phyloP scores from a whole-genome alignment of 139 green algal species.

The Chlorella vulgaris region DNA sequence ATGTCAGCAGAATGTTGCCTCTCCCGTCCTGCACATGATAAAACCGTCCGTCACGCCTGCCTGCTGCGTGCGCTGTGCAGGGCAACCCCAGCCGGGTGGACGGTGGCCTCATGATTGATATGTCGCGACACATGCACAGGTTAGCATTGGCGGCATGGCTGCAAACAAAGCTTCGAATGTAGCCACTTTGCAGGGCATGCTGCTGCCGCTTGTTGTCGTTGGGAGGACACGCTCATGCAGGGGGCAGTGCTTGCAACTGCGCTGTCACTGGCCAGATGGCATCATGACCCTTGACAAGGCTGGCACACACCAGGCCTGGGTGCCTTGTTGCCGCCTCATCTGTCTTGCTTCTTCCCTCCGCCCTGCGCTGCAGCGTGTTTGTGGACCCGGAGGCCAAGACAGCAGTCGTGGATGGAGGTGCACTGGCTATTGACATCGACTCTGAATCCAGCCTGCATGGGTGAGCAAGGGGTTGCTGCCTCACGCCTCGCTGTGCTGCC shows the following conservation, averaged over 20 bases:
- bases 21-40: no score
- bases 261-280: no score
- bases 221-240: no score
- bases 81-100: constrained; percentile 22
- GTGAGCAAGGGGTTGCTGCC: neutral
- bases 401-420: constrained; percentile 14
- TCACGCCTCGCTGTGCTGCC: no score
- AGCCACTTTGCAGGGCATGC: no score
- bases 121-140: constrained; percentile 9
- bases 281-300: neutral
- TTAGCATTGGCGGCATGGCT: neutral
- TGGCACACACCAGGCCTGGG: neutral
- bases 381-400: neutral
- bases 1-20: no score
- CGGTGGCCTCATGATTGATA: neutral
- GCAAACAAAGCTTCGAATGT: no score
- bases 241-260: no score
- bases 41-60: no score
- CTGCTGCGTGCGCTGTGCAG: neutral
- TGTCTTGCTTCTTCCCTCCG: neutral
- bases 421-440: neutral
- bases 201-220: no score
- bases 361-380: constrained; percentile 14
- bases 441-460: neutral
- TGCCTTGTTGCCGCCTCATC: neutral